phyloP scores from a whole-genome alignment of 2,329 filamentous ascomycete species.

The Monosporascus sp. region DNA sequence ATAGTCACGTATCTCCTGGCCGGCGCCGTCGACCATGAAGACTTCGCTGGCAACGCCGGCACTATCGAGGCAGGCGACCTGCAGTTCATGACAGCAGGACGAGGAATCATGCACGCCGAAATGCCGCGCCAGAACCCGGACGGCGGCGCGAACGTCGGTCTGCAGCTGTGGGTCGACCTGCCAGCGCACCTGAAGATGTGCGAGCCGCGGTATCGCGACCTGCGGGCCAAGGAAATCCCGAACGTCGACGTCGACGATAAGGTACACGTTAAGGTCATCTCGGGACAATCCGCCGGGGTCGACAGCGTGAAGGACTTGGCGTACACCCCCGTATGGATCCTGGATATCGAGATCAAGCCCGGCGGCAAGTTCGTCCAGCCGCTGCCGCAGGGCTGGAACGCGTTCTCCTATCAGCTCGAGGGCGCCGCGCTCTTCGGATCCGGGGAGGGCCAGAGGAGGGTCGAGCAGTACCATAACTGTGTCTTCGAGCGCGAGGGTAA shows the following conservation, averaged over 20 bases:
- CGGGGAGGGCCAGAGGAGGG: conserved; percentile 43
- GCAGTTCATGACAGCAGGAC: conserved; percentile 95
- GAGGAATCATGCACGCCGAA: conserved; percentile 90
- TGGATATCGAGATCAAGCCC: conserved; percentile 76
- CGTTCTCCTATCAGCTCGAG: conserved; percentile 80
- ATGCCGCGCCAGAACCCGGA: conserved; percentile 81
- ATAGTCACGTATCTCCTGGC: conserved; percentile 80
- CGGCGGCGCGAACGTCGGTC: conserved; percentile 72
- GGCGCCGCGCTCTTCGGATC: conserved; percentile 63
- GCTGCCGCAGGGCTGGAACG: conserved; percentile 78
- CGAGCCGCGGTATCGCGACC: conserved; percentile 87
- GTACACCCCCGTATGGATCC: conserved; percentile 95
- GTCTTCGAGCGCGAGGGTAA: conserved; percentile 82
- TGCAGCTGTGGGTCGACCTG: conserved; percentile 95
- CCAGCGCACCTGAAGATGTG: conserved; percentile 76
- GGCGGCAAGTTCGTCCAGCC: conserved; percentile 73
- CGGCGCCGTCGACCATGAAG: conserved; percentile 47
- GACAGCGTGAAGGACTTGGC: conserved; percentile 86
- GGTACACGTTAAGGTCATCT: conserved; percentile 85
- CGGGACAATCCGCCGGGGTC: conserved; percentile 74
- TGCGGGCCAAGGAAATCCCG: conserved; percentile 76
- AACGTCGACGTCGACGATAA: conserved; percentile 63
- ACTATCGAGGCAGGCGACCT: conserved; percentile 83
- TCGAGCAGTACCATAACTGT: conserved; percentile 77
- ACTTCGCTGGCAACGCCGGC: conserved; percentile 49